phyloP scores from a whole-genome alignment of 73 alveolate genomes.

The Loxodes magnus region DNA sequence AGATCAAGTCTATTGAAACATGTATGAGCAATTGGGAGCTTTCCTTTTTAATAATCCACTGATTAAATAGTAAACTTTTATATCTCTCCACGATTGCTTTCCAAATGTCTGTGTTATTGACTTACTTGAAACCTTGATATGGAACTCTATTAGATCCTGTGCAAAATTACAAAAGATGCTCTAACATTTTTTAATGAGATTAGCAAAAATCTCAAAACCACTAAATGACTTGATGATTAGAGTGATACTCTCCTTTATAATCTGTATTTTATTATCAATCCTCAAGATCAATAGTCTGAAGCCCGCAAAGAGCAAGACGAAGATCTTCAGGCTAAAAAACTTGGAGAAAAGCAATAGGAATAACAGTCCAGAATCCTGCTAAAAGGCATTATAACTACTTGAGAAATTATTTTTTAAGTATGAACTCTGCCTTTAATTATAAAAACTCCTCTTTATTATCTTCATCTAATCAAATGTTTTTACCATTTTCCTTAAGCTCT shows the following conservation, averaged over 20 bases:
- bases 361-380: slow-evolving; percentile 67
- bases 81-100: slow-evolving; percentile 77
- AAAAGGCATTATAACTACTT: slow-evolving; percentile 39
- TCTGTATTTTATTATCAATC: slow-evolving; percentile 83
- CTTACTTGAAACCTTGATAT: slow-evolving; percentile 71
- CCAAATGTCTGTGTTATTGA: slow-evolving; percentile 47
- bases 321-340: slow-evolving; percentile 69
- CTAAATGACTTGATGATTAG: slow-evolving; percentile 39
- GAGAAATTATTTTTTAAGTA: slow-evolving; percentile 36
- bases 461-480: slow-evolving; percentile 39
- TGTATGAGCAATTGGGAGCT: slow-evolving; percentile 89
- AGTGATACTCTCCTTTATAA: slow-evolving; percentile 56
- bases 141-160: slow-evolving; percentile 94
- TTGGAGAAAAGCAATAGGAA: slow-evolving; percentile 59
- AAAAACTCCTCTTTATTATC: slow-evolving; percentile 50
- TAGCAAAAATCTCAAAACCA: slow-evolving; percentile 74
- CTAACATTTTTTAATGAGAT: slow-evolving; percentile 60
- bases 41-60: slow-evolving; percentile 39
- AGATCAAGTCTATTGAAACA: slow-evolving; percentile 90
- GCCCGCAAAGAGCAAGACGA: slow-evolving; percentile 76
- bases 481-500: slow-evolving; percentile 28
- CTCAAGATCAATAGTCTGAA: slow-evolving; percentile 66
- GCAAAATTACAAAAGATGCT: slow-evolving; percentile 72
- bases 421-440: slow-evolving; percentile 41
- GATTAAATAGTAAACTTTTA: slow-evolving; percentile 61